A percentile compares a stretch with the other conserved stretches of the same genome.
These are phyloP conservation scores for Metschnikowia lunata DNA, from an alignment of 805 yeast genomes.

Conservation along the genomic window DNA sequence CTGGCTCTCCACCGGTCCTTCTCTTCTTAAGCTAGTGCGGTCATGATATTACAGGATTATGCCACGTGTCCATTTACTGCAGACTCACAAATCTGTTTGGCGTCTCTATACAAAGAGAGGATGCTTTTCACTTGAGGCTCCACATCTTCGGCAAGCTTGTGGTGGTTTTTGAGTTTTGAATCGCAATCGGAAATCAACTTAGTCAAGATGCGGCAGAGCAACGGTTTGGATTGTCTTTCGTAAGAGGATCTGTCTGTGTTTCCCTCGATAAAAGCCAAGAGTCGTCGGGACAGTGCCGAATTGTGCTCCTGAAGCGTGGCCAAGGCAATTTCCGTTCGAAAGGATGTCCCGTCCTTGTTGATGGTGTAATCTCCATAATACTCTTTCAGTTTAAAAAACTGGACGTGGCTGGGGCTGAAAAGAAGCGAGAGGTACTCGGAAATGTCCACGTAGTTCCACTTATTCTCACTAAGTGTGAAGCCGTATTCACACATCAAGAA, in stretches of 20 bases:
- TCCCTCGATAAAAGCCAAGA: slow-evolving; percentile 44
- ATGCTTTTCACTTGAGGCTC: slow-evolving; percentile 15
- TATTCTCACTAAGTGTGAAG: slow-evolving; percentile 54
- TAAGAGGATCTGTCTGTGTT: slow-evolving; percentile 43
- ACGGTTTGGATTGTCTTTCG: slow-evolving; percentile 22
- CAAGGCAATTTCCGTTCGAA: slow-evolving; percentile 70
- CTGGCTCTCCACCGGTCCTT: slow-evolving; percentile 2
- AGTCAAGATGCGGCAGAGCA: slow-evolving; percentile 32
- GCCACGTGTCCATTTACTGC: neutral
- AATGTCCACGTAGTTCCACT: slow-evolving; percentile 70
- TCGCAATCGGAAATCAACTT: slow-evolving; percentile 24
- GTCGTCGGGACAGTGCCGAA: slow-evolving; percentile 25
- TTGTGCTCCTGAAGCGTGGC: slow-evolving; percentile 47
- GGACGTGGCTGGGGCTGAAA: slow-evolving; percentile 31
- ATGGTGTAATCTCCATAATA: slow-evolving; percentile 77
- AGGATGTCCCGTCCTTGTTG: slow-evolving; percentile 50
- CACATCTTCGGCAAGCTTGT: slow-evolving; percentile 8
- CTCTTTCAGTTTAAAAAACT: slow-evolving; percentile 46
- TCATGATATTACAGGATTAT: no score
- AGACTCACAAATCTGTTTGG: slow-evolving; percentile 21
- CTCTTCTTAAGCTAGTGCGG: neutral
- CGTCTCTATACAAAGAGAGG: slow-evolving; percentile 24
- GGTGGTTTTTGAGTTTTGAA: slow-evolving; percentile 14
- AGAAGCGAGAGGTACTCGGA: slow-evolving; percentile 39
- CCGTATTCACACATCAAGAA: slow-evolving; percentile 86